Evolutionary conservation across 1,284 basidiomycete species (phyloP).

Genomic region (Volvariella volvacea): DNA sequence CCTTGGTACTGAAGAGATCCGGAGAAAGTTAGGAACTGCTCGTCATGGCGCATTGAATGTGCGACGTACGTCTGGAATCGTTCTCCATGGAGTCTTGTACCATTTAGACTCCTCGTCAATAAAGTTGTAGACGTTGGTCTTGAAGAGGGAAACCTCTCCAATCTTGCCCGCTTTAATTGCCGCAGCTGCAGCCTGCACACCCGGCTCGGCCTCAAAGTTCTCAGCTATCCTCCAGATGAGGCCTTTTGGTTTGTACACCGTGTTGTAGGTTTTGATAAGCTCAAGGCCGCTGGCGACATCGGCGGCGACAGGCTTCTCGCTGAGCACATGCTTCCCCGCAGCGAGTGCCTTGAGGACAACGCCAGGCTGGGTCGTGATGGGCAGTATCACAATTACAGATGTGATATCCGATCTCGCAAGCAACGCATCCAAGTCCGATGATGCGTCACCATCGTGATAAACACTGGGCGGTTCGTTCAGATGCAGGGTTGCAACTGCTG

Average conservation of each 20-base stretch:
- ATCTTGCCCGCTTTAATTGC: conserved; percentile 53
- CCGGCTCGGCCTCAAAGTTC: conserved; percentile 73
- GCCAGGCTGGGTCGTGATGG: conserved; percentile 68
- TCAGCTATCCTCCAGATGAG: conserved; percentile 84
- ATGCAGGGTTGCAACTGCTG: conserved; percentile 35
- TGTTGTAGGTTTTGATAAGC: conserved; percentile 64
- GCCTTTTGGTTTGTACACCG: conserved; percentile 58
- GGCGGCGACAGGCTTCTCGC: conserved; percentile 80
- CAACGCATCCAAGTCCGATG: conserved; percentile 52
- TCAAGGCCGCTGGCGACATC: conserved; percentile 57
- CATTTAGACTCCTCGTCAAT: conserved; percentile 62
- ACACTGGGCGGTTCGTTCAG: conserved; percentile 36
- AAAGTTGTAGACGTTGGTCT: conserved; percentile 44
- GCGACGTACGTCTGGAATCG: conserved; percentile 63
- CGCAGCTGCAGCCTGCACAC: conserved; percentile 43
- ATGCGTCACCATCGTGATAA: conserved; percentile 49
- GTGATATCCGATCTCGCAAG: conserved; percentile 60
- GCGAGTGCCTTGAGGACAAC: conserved; percentile 55
- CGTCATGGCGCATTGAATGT: not conserved
- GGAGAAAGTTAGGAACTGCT: conserved; percentile 7
- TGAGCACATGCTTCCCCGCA: conserved; percentile 81
- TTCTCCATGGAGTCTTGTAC: conserved; percentile 80
- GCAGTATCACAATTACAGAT: conserved; percentile 71
- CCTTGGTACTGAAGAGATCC: conserved; percentile 64
- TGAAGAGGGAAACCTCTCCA: conserved; percentile 60